Evolutionary conservation across 2,329 filamentous ascomycete genomes (phyloP), one percentile per base, ranked within the genome.

Genomic region (Ophiostoma triangulosporum): DNA sequence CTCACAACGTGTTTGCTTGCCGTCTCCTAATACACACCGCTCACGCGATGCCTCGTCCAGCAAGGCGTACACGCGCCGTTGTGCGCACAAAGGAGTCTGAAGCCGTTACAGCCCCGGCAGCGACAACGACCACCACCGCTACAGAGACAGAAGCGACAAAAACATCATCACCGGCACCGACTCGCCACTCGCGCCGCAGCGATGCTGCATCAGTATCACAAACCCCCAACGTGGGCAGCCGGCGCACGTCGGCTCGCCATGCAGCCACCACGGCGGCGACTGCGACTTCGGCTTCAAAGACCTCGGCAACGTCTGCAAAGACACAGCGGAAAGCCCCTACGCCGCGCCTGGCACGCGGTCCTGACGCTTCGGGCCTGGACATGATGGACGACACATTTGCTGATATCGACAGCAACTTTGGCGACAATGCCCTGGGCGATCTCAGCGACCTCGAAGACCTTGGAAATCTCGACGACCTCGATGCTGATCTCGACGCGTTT

Each of bases 331-430:
- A 46, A 46, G 24, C 43, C 14, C 43, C 14, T 6, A 17, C 24
- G 7, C 40, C 22, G 15, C 65, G 68, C 12, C 62, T 33, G 15
- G 35, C 53, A n/a, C 57, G 57, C n/a, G 57, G 54, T 1, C 57
- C 56, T 12, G 70, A 76, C 49, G 69, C 66, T 3, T 74, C 73
- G 1, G 75, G 74, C 5, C 57, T 77, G 31, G 74, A 77, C 56
- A 55, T 68, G 50, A 58, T 73, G 51, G 68, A 67, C 43, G 74
- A 70, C 32, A 64, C 74, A 26, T 77, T 77, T 62, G 70, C 70
- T 12, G 65, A 70, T 50, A 58, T 67, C 12, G 63, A 66, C 56
- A 60, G 60, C 36, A 64, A 59, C 50, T 61, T 74, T 7, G 70
- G 67, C 51, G 67, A 70, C 51, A 66, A 68, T 17, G 29, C 43